Evolutionary conservation across 2,329 filamentous ascomycete species (phyloP).

Genomic region (Alternaria alternata): DNA sequence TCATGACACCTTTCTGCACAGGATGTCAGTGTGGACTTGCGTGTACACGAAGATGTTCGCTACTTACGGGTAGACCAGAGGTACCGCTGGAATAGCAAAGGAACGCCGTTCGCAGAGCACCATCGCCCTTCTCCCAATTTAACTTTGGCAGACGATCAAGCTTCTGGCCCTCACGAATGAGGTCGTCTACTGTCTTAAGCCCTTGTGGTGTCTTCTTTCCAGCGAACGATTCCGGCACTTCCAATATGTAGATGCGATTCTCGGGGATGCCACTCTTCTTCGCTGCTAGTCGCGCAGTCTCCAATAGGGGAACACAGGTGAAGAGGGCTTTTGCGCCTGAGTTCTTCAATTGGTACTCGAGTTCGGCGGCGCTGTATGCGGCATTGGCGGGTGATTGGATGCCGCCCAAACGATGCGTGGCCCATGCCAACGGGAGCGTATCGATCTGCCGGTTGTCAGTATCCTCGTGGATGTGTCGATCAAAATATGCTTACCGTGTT

Average conservation of each 20-base stretch:
- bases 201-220: conserved; percentile 57
- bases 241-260: conserved; percentile 72
- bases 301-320: conserved; percentile 72
- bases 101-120: conserved; percentile 73
- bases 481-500: conserved; percentile 70
- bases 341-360: conserved; percentile 75
- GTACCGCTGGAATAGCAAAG: conserved; percentile 84
- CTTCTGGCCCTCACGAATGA: conserved; percentile 68
- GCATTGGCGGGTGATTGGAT: conserved; percentile 79
- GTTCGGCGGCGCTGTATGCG: conserved; percentile 73
- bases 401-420: conserved; percentile 77
- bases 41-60: conserved; percentile 21
- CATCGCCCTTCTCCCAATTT: conserved; percentile 70
- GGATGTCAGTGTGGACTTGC: conserved; percentile 13
- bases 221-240: conserved; percentile 66
- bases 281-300: conserved; percentile 70
- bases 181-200: conserved; percentile 71
- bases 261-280: conserved; percentile 69
- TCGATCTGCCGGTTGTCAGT: conserved; percentile 66
- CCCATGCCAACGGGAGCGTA: conserved; percentile 75
- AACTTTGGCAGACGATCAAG: conserved; percentile 64
- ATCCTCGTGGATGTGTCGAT: background rate
- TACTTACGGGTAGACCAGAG: conserved; percentile 73
- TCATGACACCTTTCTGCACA: conserved; percentile 79
- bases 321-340: conserved; percentile 75